phyloP scores from a whole-genome alignment of 345 rosid species.

The Rhodamnia argentea region DNA sequence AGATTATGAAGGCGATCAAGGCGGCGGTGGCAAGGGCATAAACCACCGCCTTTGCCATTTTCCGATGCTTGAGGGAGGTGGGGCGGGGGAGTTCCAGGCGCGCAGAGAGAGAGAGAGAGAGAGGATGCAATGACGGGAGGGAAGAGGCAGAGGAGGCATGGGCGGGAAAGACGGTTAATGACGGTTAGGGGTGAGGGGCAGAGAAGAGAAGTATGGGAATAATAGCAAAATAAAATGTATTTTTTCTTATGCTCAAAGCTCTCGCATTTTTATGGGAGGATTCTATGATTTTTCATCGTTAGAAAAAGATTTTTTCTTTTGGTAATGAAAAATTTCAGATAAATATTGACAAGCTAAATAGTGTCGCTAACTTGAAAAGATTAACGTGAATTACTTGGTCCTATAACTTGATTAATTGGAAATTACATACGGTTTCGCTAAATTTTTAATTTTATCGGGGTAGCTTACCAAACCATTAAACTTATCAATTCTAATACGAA shows the following conservation, averaged over 20 bases:
- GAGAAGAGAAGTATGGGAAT: not conserved
- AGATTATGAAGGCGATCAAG: constrained; percentile 19
- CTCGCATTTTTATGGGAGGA: too few relatives aligned
- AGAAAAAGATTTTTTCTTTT: too few relatives aligned
- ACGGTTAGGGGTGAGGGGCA: constrained; percentile 18
- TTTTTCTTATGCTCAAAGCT: not conserved
- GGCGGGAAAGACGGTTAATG: constrained; percentile 40
- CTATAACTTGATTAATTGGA: not conserved
- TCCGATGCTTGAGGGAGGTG: not conserved
- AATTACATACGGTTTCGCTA: too few relatives aligned
- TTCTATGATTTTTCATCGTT: too few relatives aligned
- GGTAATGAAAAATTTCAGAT: too few relatives aligned
- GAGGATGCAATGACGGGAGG: not conserved
- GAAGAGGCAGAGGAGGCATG: not conserved
- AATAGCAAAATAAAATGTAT: not conserved
- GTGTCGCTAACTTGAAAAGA: not conserved
- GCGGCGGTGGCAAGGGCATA: constrained; percentile 27
- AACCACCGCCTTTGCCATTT: constrained; percentile 65
- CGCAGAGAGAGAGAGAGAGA: not conserved
- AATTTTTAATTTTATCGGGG: not conserved
- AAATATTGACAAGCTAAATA: too few relatives aligned
- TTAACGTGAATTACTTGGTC: not conserved
- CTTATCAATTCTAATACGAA: not conserved
- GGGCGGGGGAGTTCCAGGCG: not conserved
- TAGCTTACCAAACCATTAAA: not conserved